Evolutionary conservation across 306 rosid species (phyloP), one percentile per base, ranked within the genome.

Genomic region (Notholithocarpus densiflorus): DNA sequence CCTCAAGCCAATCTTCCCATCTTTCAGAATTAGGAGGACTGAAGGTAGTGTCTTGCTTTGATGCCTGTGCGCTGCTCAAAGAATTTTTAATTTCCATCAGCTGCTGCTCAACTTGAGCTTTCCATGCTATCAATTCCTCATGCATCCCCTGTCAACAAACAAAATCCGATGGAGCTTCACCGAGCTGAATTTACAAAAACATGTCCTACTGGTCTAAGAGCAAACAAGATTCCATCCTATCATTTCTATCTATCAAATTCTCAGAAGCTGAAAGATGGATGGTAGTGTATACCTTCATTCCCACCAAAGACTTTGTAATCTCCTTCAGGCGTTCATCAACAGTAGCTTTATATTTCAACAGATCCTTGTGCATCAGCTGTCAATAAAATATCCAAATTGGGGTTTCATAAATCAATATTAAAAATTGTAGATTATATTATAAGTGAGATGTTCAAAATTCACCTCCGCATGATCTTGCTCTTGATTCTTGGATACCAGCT

Each of bases 1-100:
- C 77, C 77, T 86, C 95, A 73, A 93, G 59, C 97, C 94, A 91
- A 77, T 93, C 94, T 81, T 89, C 86, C 98, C 97, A 93, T 78
- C 78, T 84, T 71, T 91, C 93, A 56, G 90, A 83, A 59, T 73
- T 75, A 34, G 85, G 88, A 71, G 88, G 87, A 72, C 90, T 86
- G 51, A 72, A 64, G n/a, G 83, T 24, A 57, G 84, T 71, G 70
- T 71, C 61, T 77, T 82, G 92, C 82, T 75, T 88, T 43, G 87
- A 57, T 66, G 81, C 83, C 77, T 86, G 91, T 70, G 88, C 80
- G 56, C 85, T 74, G 59, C 85, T 82, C 87, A 90, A 59, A 59
- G 87, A 84, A 77, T 76, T 88, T 64, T 86, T 81, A 73, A 85
- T 83, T 73, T 91, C 97, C 32, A 48, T 78, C 75, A 91, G 80